These are phyloP conservation scores for Nitzschia sp. DNA, from an alignment of 108 stramenopile species.

Conservation along the genomic window DNA sequence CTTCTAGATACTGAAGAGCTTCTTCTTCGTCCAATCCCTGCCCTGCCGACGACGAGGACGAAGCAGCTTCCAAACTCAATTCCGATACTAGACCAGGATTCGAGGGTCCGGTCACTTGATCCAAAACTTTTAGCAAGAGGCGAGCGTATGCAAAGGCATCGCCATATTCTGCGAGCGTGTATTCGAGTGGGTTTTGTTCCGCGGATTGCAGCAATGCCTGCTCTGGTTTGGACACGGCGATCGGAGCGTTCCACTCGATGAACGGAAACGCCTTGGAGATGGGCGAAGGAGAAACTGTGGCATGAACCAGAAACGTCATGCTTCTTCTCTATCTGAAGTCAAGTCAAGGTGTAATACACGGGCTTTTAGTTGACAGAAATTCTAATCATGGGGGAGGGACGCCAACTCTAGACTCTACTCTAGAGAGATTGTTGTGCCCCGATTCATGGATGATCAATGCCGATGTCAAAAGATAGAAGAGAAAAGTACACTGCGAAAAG, in stretches of 20 bases:
- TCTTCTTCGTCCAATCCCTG: slow-evolving; percentile 36
- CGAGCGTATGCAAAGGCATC: slow-evolving; percentile 63
- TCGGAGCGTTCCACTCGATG: slow-evolving; percentile 52
- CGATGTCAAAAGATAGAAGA: too few relatives aligned
- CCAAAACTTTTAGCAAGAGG: slow-evolving; percentile 63
- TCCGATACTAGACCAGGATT: slow-evolving; percentile 39
- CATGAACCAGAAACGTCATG: slow-evolving; percentile 6
- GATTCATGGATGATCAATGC: too few relatives aligned
- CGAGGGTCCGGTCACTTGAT: slow-evolving; percentile 35
- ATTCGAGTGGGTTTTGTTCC: slow-evolving; percentile 76
- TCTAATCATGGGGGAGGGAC: too few relatives aligned
- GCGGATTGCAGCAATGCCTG: slow-evolving; percentile 52
- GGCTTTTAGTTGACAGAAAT: too few relatives aligned
- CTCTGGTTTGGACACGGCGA: slow-evolving; percentile 49
- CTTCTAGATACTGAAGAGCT: slow-evolving; percentile 53
- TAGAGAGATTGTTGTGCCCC: too few relatives aligned
- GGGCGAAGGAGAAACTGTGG: slow-evolving; percentile 54
- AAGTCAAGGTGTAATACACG: too few relatives aligned
- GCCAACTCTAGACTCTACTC: too few relatives aligned
- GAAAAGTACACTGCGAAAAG: too few relatives aligned
- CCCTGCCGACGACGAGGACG: not conserved
- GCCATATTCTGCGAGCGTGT: slow-evolving; percentile 56
- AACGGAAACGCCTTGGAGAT: slow-evolving; percentile 53
- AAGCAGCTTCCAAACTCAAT: slow-evolving; percentile 15
- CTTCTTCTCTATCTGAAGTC: too few relatives aligned